Conservation (phyloP, 345 rosid genomes). For the Camelina laxa region DNA sequence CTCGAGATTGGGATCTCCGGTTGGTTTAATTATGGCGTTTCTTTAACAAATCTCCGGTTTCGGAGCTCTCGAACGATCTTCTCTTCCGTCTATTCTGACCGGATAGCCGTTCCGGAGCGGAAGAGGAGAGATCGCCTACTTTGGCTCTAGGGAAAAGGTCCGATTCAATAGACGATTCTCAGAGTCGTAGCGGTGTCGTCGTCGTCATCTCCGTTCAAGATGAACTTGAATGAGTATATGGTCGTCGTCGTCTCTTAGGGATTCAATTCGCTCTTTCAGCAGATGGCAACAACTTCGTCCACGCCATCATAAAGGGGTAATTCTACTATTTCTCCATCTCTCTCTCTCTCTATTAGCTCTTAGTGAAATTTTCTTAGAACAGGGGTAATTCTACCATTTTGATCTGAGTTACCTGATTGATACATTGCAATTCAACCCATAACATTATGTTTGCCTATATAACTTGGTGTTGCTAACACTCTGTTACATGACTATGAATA, state of each 20-base stretch:
- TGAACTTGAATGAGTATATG: slow-evolving; percentile 95
- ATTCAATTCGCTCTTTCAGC: slow-evolving; percentile 74
- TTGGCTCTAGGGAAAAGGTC: not conserved
- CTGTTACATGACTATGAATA: too few relatives aligned
- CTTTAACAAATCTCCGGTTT: slow-evolving; percentile 51
- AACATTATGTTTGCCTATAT: too few relatives aligned
- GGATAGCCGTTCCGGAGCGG: slow-evolving; percentile 40
- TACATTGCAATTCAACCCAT: too few relatives aligned
- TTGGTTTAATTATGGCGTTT: slow-evolving; percentile 31
- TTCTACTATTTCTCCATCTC: too few relatives aligned
- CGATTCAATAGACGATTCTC: slow-evolving; percentile 21
- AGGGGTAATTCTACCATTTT: too few relatives aligned
- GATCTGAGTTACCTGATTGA: too few relatives aligned
- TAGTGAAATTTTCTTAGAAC: too few relatives aligned
- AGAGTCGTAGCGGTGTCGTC: slow-evolving; percentile 56
- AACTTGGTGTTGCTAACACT: too few relatives aligned
- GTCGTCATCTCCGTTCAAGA: slow-evolving; percentile 47
- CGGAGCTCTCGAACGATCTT: slow-evolving; percentile 47
- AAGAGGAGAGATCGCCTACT: slow-evolving; percentile 30
- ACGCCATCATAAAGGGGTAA: slow-evolving; percentile 82
- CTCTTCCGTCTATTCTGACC: slow-evolving; percentile 22
- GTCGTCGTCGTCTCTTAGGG: slow-evolving; percentile 83
- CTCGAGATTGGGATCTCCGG: not conserved
- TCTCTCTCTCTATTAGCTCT: too few relatives aligned
- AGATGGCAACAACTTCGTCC: slow-evolving; percentile 80